Percentiles rank a stretch among this genome's conserved stretches.
Conservation (phyloP, 2,329 filamentous ascomycete species). For the Neoascochyta sp. region DNA sequence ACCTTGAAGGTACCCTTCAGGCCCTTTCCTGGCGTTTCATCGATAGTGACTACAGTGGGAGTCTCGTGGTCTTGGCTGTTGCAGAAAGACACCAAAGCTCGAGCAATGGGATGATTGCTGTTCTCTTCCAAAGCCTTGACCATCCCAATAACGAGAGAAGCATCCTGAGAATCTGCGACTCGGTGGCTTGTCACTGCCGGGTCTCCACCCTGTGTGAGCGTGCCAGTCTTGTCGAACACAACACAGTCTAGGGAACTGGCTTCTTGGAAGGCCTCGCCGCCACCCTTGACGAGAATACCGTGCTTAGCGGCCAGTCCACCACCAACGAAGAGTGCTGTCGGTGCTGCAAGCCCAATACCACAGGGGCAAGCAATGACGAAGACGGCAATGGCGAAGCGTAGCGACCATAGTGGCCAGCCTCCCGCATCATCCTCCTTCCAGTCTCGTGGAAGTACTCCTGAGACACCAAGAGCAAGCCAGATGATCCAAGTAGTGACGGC, state of each 20-base stretch:
- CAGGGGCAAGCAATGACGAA: slow-evolving; percentile 87
- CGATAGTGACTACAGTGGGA: slow-evolving; percentile 40
- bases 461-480: slow-evolving; percentile 64
- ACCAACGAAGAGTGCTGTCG: slow-evolving; percentile 79
- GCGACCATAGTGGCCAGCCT: slow-evolving; percentile 69
- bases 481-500: slow-evolving; percentile 68
- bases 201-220: slow-evolving; percentile 68
- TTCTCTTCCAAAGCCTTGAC: slow-evolving; percentile 63
- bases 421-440: slow-evolving; percentile 55
- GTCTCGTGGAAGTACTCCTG: slow-evolving; percentile 53
- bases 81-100: slow-evolving; percentile 65
- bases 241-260: slow-evolving; percentile 73
- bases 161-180: slow-evolving; percentile 30
- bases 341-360: slow-evolving; percentile 77
- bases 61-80: slow-evolving; percentile 11
- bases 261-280: slow-evolving; percentile 81
- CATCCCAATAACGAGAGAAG: slow-evolving; percentile 48
- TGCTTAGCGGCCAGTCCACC: slow-evolving; percentile 74
- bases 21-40: slow-evolving; percentile 70
- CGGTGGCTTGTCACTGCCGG: slow-evolving; percentile 62
- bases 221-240: slow-evolving; percentile 87
- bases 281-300: slow-evolving; percentile 78
- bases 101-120: slow-evolving; percentile 72
- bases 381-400: slow-evolving; percentile 81
- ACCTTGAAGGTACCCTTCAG: slow-evolving; percentile 56